These are phyloP conservation scores for Incumbomyces lentus DNA, from an alignment of 2,329 filamentous ascomycete species.

Conservation along the genomic window DNA sequence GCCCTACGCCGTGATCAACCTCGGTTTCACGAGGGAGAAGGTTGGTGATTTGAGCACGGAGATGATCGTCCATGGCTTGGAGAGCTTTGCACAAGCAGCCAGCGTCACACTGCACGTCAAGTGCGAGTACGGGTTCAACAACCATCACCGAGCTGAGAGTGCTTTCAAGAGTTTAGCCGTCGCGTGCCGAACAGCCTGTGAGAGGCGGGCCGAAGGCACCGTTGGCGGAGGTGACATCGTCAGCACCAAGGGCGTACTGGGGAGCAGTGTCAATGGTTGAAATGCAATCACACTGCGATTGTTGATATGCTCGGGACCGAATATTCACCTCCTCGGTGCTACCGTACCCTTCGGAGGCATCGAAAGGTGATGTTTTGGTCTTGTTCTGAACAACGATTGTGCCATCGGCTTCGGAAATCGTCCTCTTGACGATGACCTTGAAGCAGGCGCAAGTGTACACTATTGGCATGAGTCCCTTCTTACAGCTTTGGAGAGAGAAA, in stretches of 20 bases:
- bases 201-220: conserved; percentile 62
- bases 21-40: conserved; percentile 81
- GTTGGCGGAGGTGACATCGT: conserved; percentile 80
- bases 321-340: no score
- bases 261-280: conserved; percentile 19
- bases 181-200: conserved; percentile 67
- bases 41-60: conserved; percentile 87
- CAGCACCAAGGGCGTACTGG: conserved; percentile 86
- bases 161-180: conserved; percentile 95
- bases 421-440: no score
- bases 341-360: no score
- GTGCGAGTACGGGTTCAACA: conserved; percentile 80
- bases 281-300: background rate
- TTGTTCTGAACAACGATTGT: no score
- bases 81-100: conserved; percentile 86
- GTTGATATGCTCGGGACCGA: no score
- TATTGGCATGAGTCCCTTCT: no score
- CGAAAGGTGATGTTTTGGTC: no score
- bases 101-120: conserved; percentile 92
- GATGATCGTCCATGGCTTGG: conserved; percentile 93
- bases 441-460: no score
- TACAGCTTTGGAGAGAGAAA: no score
- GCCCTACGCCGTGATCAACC: conserved; percentile 70
- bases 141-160: conserved; percentile 91
- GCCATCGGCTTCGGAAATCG: no score